These are phyloP conservation scores for Mucor velutinosus DNA, from an alignment of 371 early-diverging fungal species.

Conservation along the genomic window DNA sequence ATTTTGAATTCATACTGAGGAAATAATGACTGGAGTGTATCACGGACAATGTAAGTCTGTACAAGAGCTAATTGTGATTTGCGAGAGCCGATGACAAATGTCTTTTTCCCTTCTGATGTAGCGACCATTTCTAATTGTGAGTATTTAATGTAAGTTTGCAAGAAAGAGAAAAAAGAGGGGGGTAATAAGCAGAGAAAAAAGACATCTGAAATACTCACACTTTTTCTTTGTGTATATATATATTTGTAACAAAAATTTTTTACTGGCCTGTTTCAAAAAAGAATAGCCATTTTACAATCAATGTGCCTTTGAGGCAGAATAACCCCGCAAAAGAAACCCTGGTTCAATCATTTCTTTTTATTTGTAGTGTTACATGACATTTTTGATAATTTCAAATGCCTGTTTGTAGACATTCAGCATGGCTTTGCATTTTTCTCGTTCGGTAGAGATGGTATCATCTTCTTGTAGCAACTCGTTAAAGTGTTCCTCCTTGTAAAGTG, in stretches of 20 bases:
- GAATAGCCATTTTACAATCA: background rate
- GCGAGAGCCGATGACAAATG: conserved; percentile 70
- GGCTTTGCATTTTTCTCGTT: conserved; percentile 80
- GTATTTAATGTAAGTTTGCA: conserved; percentile 1
- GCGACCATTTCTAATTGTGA: conserved; percentile 1
- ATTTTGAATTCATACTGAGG: conserved; percentile 59
- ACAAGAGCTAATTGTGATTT: conserved; percentile 91
- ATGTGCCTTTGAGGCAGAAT: background rate
- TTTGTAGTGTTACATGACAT: conserved; percentile 53
- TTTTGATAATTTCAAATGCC: conserved; percentile 83
- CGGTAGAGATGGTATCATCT: conserved; percentile 77
- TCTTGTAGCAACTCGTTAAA: conserved; percentile 81
- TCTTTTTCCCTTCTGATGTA: conserved; percentile 5
- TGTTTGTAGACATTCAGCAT: conserved; percentile 84
- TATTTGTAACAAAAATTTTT: background rate
- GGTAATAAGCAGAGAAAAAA: background rate
- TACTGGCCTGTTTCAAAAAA: conserved; percentile 2
- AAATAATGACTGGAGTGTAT: conserved; percentile 52
- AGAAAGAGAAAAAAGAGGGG: background rate
- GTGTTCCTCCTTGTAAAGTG: conserved; percentile 81
- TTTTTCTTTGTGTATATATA: background rate
- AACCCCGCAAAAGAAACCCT: conserved; percentile 2
- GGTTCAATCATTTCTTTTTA: conserved; percentile 4
- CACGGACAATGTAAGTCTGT: conserved; percentile 79
- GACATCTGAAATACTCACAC: background rate